Conservation (phyloP, 805 yeast species). For the Cyberlindnera maritima region DNA sequence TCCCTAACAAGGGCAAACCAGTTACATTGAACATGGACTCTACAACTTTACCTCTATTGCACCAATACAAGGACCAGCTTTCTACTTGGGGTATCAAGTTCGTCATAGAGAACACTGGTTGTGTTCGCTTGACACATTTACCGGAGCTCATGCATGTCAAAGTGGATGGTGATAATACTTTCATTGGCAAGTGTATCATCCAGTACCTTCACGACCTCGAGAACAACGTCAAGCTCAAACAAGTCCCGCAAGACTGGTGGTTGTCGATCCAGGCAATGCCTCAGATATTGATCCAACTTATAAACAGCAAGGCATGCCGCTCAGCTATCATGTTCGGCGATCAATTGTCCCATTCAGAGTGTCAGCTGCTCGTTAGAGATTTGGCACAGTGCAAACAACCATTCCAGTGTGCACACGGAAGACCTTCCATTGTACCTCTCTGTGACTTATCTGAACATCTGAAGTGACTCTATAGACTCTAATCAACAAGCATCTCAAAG, state of each 20-base stretch:
- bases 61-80: constrained; percentile 30
- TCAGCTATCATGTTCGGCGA: constrained; percentile 74
- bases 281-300: constrained; percentile 41
- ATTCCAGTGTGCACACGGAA: constrained; percentile 82
- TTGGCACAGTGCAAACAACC: constrained; percentile 56
- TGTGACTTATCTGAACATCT: constrained; percentile 23
- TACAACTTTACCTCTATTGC: constrained; percentile 34
- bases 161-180: constrained; percentile 26
- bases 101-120: constrained; percentile 1
- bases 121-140: constrained; percentile 36
- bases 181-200: constrained; percentile 37
- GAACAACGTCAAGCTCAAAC: constrained; percentile 28
- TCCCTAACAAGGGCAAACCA: constrained; percentile 10
- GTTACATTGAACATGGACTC: constrained; percentile 21
- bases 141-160: constrained; percentile 42
- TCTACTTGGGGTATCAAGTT: constrained; percentile 44
- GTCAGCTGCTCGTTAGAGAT: constrained; percentile 39
- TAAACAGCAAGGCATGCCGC: constrained; percentile 65
- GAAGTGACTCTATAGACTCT: neutral
- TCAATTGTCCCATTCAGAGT: constrained; percentile 38
- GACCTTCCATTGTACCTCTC: constrained; percentile 68
- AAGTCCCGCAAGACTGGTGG: constrained; percentile 36
- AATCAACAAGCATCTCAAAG: too few species aligned
- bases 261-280: constrained; percentile 45
- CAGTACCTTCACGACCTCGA: constrained; percentile 45